Evolutionary conservation across 352 stramenopile genomes (phyloP).

Genomic region (Globisporangium splendens): DNA sequence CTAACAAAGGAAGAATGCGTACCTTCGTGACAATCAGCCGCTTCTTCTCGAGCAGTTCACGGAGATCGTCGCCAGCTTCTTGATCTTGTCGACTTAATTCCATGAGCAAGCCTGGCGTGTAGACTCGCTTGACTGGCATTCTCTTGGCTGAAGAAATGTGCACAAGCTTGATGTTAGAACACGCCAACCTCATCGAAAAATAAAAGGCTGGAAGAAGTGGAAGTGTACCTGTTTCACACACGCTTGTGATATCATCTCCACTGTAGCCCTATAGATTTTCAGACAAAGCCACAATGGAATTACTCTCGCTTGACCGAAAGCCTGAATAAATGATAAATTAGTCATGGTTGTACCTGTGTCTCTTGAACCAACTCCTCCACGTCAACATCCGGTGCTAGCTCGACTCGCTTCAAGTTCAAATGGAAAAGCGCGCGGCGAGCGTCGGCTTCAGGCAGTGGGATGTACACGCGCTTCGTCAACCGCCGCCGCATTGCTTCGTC

Average conservation of each 20-base stretch:
- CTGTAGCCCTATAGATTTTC: constrained; percentile 52
- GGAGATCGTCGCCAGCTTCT: constrained; percentile 28
- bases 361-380: constrained; percentile 49
- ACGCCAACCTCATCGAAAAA: not conserved
- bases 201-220: not conserved
- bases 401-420: constrained; percentile 28
- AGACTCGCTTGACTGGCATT: constrained; percentile 19
- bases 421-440: constrained; percentile 29
- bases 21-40: constrained; percentile 66
- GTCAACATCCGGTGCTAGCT: constrained; percentile 49
- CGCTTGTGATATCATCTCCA: constrained; percentile 81
- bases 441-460: constrained; percentile 12
- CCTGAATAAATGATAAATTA: too few species aligned
- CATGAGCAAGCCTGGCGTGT: constrained; percentile 20
- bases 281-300: not conserved
- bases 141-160: constrained; percentile 11
- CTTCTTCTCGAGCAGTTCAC: constrained; percentile 44
- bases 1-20: not conserved
- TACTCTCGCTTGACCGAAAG: too few species aligned
- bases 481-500: constrained; percentile 88
- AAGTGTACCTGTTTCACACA: constrained; percentile 40
- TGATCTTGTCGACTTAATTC: constrained; percentile 48
- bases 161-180: not conserved
- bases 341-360: constrained; percentile 33
- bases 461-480: constrained; percentile 90